A percentile compares a stretch with the other conserved stretches of the same genome.
Evolutionary conservation across 768 basidiomycete genomes (phyloP).

Genomic region (Suillus sp.): DNA sequence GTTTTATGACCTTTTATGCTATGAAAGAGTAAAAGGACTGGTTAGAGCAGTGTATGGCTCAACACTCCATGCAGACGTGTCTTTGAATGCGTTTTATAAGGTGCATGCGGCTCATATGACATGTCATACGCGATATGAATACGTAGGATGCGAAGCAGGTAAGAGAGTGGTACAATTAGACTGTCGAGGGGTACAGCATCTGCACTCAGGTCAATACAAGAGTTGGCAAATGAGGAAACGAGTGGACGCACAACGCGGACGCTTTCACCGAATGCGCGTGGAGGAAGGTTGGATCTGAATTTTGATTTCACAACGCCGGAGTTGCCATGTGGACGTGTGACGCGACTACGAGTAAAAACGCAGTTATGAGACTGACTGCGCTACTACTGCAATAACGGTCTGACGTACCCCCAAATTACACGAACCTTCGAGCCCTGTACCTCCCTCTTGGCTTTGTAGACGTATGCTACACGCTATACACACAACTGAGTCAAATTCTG

Average conservation of each 20-base stretch:
- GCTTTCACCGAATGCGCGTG: constrained; percentile 89
- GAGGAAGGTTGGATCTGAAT: constrained; percentile 94
- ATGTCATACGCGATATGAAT: constrained; percentile 23
- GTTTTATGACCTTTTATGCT: background rate
- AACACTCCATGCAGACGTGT: constrained; percentile 1
- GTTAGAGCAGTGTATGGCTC: background rate
- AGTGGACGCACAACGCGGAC: constrained; percentile 78
- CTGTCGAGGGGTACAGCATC: constrained; percentile 94
- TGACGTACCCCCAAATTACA: constrained; percentile 94
- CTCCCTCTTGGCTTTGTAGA: constrained; percentile 96
- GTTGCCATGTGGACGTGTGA: constrained; percentile 92
- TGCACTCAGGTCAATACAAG: constrained; percentile 28
- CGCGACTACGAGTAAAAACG: constrained; percentile 53
- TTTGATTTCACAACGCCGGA: constrained; percentile 97
- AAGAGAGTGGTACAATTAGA: constrained; percentile 45
- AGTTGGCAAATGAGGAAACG: constrained; percentile 8
- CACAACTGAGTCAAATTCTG: constrained; percentile 11
- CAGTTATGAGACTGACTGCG: constrained; percentile 2
- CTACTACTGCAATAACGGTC: background rate
- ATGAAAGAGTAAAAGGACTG: background rate
- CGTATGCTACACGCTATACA: constrained; percentile 88
- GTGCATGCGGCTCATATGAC: constrained; percentile 28
- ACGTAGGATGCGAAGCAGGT: constrained; percentile 26
- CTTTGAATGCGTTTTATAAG: constrained; percentile 10
- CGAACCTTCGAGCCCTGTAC: constrained; percentile 94